Percentiles rank a stretch among this genome's conserved stretches.
Evolutionary conservation across 305 asterid species (phyloP).

Genomic region (Lippia alba): DNA sequence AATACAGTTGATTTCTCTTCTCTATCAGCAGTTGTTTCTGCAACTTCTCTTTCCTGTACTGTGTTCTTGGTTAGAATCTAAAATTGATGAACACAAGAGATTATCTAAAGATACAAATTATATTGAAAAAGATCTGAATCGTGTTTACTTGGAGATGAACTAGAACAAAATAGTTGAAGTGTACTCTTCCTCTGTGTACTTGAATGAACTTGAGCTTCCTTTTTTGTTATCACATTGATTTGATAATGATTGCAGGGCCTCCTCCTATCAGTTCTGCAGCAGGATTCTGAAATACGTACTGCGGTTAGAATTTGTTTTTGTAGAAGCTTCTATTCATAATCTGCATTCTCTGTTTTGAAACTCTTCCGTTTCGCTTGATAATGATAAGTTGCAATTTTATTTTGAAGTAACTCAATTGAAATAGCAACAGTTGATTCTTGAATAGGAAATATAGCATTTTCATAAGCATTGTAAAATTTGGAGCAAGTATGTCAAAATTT

Average conservation of each 20-base stretch:
- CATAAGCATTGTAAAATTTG: neutral
- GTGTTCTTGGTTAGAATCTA: conserved; percentile 19
- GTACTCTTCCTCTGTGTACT: neutral
- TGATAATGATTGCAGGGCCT: conserved; percentile 71
- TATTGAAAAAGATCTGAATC: neutral
- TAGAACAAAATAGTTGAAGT: conserved; percentile 6
- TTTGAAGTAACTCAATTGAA: conserved; percentile 10
- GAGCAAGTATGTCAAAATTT: neutral
- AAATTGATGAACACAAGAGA: neutral
- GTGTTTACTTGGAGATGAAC: neutral
- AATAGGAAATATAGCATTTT: neutral
- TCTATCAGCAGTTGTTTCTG: conserved; percentile 18
- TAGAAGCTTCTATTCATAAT: conserved; percentile 20
- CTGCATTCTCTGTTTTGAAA: neutral
- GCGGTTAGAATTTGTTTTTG: conserved; percentile 72
- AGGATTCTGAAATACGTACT: conserved; percentile 82
- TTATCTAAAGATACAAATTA: conserved; percentile 3
- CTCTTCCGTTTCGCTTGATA: neutral
- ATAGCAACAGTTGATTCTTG: neutral
- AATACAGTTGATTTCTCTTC: conserved; percentile 14
- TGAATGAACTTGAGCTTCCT: neutral
- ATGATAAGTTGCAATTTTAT: too few relatives aligned
- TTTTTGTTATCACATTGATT: conserved; percentile 22
- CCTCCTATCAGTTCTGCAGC: conserved; percentile 85
- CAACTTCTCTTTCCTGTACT: conserved; percentile 3